These are phyloP conservation scores for Pterothamnion heteromorphum DNA, from an alignment of 31 red algal genomes.

Conservation along the genomic window DNA sequence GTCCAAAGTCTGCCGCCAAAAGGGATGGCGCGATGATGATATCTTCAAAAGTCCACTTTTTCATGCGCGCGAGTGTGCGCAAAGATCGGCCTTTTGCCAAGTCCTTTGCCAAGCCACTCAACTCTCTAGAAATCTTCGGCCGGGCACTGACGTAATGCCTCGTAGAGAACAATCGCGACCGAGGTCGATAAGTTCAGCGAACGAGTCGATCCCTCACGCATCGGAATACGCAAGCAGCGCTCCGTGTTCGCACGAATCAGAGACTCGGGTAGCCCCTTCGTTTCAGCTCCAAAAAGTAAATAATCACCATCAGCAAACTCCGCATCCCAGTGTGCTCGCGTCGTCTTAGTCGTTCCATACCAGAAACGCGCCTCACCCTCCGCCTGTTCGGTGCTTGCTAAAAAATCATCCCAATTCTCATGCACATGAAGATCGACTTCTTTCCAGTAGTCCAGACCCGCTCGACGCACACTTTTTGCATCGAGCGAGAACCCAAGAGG, in stretches of 20 bases:
- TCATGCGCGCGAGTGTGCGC: no score
- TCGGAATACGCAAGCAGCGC: background rate
- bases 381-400: slow-evolving; percentile 5
- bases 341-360: slow-evolving; percentile 4
- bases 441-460: slow-evolving; percentile 90
- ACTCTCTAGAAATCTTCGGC: no score
- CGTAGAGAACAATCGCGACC: background rate
- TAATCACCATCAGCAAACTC: background rate
- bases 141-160: background rate
- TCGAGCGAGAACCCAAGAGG: slow-evolving; percentile 81
- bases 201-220: background rate
- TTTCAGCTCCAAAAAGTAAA: slow-evolving; percentile 5
- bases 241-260: background rate
- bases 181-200: background rate
- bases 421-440: slow-evolving; percentile 69
- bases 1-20: slow-evolving; percentile 90
- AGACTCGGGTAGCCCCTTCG: background rate
- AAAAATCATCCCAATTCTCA: slow-evolving; percentile 65
- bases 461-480: slow-evolving; percentile 60
- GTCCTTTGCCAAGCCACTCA: no score
- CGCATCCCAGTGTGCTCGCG: background rate
- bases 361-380: background rate
- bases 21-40: no score
- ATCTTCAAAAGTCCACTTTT: no score
- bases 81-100: no score